Evolutionary conservation across 495 filamentous ascomycete genomes (phyloP), one percentile per base, ranked within the genome.

Genomic region (Lasiosphaeriaceae sp.): DNA sequence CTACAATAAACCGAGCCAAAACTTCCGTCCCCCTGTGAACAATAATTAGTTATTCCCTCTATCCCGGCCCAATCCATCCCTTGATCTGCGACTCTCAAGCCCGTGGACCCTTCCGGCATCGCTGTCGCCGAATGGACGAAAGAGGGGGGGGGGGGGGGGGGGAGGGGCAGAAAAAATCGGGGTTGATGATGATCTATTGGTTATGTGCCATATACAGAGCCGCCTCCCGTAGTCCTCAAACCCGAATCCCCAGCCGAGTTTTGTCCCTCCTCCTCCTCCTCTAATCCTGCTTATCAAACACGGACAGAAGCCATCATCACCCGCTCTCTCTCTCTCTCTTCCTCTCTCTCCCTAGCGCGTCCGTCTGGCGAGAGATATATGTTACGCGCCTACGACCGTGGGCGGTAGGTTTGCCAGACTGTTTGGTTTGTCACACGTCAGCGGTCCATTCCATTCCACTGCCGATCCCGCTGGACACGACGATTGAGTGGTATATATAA

Each of bases 381-480:
- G n/a, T n/a, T n/a, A n/a, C n/a, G n/a, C n/a, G 45, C 55, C 63
- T 76, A 75, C 47, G 65, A 60, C 61, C 74, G 72, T 59, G 76
- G 76, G 81, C 91, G 91, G 74, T 91, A 85, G 67, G 82, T 90
- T 82, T 95, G 90, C 89, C 89, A 95, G 69, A 87, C 90, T 95
- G 67, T 50, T 70, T n/a, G 2, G 23, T 26, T 2, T 11, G 1
- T 3, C 8, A 23, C 46, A 24, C 22, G 46, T 48, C 21, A 48
- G 46, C 19, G 26, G 16, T 17, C 17, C 16, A 48, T 11, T 9
- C n/a, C n/a, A n/a, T n/a, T n/a, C n/a, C n/a, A n/a, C n/a, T n/a
- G n/a, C n/a, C n/a, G n/a, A n/a, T n/a, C n/a, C 46, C 21, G n/a
- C 12, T 20, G 21, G 14, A 23, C n/a, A n/a, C n/a, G n/a, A n/a